Percentiles rank a stretch among this genome's conserved stretches.
phyloP scores from a whole-genome alignment of 139 green algal genomes.

The Chlorella sorokiniana region DNA sequence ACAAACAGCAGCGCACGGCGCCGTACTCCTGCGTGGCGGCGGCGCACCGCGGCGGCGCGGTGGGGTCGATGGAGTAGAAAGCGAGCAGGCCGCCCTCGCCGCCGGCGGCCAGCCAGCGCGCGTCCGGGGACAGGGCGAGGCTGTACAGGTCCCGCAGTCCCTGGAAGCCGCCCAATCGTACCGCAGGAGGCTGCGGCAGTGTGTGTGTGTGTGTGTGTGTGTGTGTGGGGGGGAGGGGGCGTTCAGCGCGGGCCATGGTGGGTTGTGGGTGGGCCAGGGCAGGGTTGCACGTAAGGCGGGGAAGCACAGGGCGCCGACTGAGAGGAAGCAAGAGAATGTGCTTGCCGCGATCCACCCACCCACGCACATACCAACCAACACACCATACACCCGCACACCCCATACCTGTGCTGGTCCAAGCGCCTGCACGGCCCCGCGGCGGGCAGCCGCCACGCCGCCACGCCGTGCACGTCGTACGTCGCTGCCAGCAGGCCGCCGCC shows the following conservation, averaged over 20 bases:
- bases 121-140: background rate
- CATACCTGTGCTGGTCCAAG: background rate
- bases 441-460: constrained; percentile 22
- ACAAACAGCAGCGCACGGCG: background rate
- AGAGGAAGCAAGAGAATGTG: too few relatives aligned
- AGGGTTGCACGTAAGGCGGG: too few relatives aligned
- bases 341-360: too few relatives aligned
- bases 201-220: background rate
- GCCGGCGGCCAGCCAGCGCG: constrained; percentile 6
- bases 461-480: background rate
- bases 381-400: background rate
- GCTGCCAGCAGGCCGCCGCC: constrained; percentile 12
- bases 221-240: too few relatives aligned
- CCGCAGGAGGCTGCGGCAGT: background rate
- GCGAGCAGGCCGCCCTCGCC: constrained; percentile 24
- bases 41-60: too few relatives aligned
- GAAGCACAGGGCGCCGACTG: too few relatives aligned
- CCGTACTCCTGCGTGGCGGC: background rate
- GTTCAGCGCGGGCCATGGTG: too few relatives aligned
- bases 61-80: constrained; percentile 17
- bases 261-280: too few relatives aligned
- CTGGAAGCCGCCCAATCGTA: constrained; percentile 32
- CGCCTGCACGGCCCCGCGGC: background rate
- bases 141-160: constrained; percentile 5
- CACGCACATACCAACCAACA: too few relatives aligned